Percentiles rank a stretch among this genome's conserved stretches.
Conservation (phyloP, 257 asterid genomes). For the Mitragyna speciosa region DNA sequence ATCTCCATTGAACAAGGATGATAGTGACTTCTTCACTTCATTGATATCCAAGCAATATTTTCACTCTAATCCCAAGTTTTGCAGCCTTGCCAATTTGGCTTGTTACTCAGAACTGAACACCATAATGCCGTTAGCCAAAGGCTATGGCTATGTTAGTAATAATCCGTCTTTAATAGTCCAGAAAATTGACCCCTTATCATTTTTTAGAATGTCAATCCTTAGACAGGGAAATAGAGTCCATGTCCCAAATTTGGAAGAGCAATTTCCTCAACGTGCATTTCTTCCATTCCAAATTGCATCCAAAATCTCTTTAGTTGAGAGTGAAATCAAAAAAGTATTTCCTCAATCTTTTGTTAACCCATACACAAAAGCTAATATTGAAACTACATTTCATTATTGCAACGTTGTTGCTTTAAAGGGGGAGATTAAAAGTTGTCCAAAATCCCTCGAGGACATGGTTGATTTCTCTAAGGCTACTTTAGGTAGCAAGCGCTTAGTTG, state of each 20-base stretch:
- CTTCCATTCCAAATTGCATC: slow-evolving; percentile 42
- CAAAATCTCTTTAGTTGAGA: slow-evolving; percentile 13
- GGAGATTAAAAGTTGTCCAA: slow-evolving; percentile 35
- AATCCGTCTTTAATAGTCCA: neutral
- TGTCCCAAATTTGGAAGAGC: slow-evolving; percentile 32
- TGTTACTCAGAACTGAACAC: slow-evolving; percentile 1
- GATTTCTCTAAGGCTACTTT: slow-evolving; percentile 25
- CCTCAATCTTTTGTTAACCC: slow-evolving; percentile 18
- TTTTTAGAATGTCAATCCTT: slow-evolving; percentile 29
- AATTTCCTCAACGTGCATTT: slow-evolving; percentile 37
- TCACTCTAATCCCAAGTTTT: slow-evolving; percentile 4
- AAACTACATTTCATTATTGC: slow-evolving; percentile 27
- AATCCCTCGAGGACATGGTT: slow-evolving; percentile 43
- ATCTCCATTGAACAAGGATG: slow-evolving; percentile 6
- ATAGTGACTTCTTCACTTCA: slow-evolving; percentile 12
- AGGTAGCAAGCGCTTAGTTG: slow-evolving; percentile 10
- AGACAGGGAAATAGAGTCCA: slow-evolving; percentile 26
- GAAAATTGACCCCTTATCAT: slow-evolving; percentile 29
- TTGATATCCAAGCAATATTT: slow-evolving; percentile 9
- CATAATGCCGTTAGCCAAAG: neutral
- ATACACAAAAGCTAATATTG: slow-evolving; percentile 21
- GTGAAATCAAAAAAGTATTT: slow-evolving; percentile 21
- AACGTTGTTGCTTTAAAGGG: slow-evolving; percentile 30
- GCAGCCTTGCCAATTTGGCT: slow-evolving; percentile 14
- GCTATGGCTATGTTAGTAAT: neutral